Base-by-base conservation (phyloP, 2,329 filamentous ascomycete genomes). In the Hymenoscyphus salicellus region DNA sequence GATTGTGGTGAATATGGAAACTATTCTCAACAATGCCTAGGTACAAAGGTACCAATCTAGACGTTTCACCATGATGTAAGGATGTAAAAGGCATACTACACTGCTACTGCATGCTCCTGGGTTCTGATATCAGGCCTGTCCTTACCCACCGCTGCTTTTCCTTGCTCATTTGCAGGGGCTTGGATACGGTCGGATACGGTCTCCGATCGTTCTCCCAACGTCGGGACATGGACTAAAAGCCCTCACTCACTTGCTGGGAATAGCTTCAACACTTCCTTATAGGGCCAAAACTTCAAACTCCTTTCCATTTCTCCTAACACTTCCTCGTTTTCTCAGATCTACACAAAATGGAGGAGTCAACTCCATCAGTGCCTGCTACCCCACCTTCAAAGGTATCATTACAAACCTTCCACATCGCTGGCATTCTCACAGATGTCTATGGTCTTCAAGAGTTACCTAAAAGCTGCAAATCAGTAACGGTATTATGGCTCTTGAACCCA, bases 401-500 rank as follows among this genome's bases (percentile, higher is more conserved):
- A 66, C 84, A 82, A 66, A 88, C 86, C 23, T 82, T 90, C 70
- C 85, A 87, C 66, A 90, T 98, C 75, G 87, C 89, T 55, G 93
- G 93, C 57, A 86, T 97, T 62, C 82, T 90, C 10, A 86, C 90
- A 59, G 90, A 91, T 65, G 83, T 97, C 65, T 93, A 93, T 77
- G 93, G 94, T 20, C 84, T 97, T 1, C 79, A 87, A 33, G 91
- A 97, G 74, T 82, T 97, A 0, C 80, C 86, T 1, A 61, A 80
- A 0, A 64, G 75, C 2, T 77, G 80, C 20, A 77, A 82, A 16
- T 79, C 83, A 3, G 80, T 96, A 41, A 88, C 92, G 28, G 91
- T 90, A 72, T 84, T 98, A n/a, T 97, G 93, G 92, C 87, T 98
- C 14, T 85, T 97, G 20, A 93, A 98, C 75, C 91, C 91, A 2